phyloP scores from a whole-genome alignment of 2,329 filamentous ascomycete genomes.

The Fusarium mexicanum region DNA sequence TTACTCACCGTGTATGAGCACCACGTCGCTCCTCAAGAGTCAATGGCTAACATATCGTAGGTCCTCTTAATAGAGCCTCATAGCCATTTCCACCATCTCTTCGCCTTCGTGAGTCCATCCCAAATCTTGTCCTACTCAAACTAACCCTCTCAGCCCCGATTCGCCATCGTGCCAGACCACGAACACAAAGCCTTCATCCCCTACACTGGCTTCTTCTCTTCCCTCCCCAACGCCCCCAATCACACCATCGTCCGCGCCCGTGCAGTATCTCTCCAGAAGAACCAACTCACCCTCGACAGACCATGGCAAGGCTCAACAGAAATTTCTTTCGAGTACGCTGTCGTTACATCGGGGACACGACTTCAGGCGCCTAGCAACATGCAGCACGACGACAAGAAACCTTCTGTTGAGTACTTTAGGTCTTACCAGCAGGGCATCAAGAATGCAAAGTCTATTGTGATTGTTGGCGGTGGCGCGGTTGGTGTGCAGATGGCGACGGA shows the following conservation, averaged over 20 bases:
- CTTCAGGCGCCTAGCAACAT: slow-evolving; percentile 39
- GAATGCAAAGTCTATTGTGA: slow-evolving; percentile 35
- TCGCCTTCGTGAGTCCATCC: slow-evolving; percentile 49
- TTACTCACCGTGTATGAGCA: slow-evolving; percentile 33
- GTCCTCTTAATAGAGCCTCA: slow-evolving; percentile 61
- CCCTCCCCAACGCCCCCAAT: slow-evolving; percentile 26
- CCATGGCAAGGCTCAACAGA: slow-evolving; percentile 39
- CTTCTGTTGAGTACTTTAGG: slow-evolving; percentile 37
- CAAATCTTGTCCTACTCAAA: fast-evolving
- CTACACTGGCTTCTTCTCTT: slow-evolving; percentile 46
- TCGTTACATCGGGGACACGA: slow-evolving; percentile 37
- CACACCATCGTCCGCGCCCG: slow-evolving; percentile 33
- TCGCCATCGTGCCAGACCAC: slow-evolving; percentile 53
- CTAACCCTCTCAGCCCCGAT: slow-evolving; percentile 49
- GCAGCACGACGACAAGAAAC: slow-evolving; percentile 35
- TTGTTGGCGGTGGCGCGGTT: slow-evolving; percentile 41
- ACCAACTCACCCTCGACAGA: slow-evolving; percentile 34
- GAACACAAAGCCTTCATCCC: slow-evolving; percentile 62
- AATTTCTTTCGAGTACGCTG: slow-evolving; percentile 38
- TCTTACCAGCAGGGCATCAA: slow-evolving; percentile 33
- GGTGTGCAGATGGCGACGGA: slow-evolving; percentile 42
- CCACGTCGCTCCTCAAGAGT: not conserved
- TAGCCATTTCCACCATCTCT: slow-evolving; percentile 61
- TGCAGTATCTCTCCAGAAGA: slow-evolving; percentile 26
- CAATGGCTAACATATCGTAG: not conserved